Conservation (phyloP, 164 flowering plant genomes). For the Buxus sempervirens region DNA sequence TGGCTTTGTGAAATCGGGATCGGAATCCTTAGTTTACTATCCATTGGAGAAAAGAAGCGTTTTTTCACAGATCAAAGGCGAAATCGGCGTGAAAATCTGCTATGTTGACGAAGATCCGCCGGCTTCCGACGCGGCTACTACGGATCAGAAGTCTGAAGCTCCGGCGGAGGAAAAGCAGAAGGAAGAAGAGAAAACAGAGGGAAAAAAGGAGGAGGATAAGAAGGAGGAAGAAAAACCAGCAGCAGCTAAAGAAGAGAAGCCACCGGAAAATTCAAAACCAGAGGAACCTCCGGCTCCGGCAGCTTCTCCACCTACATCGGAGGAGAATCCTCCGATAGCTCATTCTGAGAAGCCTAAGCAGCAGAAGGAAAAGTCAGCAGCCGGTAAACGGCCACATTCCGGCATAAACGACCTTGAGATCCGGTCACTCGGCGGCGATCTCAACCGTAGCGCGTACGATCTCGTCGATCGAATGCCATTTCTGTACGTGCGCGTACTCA, state of each 20-base stretch:
- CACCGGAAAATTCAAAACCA: conserved; percentile 21
- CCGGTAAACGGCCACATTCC: conserved; percentile 17
- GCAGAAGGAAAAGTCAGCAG: conserved; percentile 10
- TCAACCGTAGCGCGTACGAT: conserved; percentile 51
- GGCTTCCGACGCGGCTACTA: conserved; percentile 21
- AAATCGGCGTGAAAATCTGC: conserved; percentile 68
- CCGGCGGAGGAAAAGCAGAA: conserved; percentile 26
- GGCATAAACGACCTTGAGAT: conserved; percentile 38
- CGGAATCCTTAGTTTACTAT: conserved; percentile 59
- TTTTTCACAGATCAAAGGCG: conserved; percentile 91
- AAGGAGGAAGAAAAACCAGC: conserved; percentile 15
- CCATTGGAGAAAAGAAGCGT: conserved; percentile 97
- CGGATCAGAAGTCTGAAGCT: conserved; percentile 30
- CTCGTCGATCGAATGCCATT: conserved; percentile 81
- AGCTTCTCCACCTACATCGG: conserved; percentile 21
- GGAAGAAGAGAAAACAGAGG: conserved; percentile 32
- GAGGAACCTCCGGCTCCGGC: conserved; percentile 19
- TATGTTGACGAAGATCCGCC: conserved; percentile 57
- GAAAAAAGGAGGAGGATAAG: conserved; percentile 28
- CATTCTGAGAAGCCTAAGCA: conserved; percentile 21
- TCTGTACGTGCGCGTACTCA: conserved; percentile 71
- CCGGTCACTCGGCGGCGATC: conserved; percentile 35
- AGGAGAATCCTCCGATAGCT: conserved; percentile 32
- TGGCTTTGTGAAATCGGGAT: conserved; percentile 42
- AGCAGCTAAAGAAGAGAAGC: conserved; percentile 17